Evolutionary conservation across 1,284 basidiomycete species (phyloP).

Genomic region (Pterula multifida): DNA sequence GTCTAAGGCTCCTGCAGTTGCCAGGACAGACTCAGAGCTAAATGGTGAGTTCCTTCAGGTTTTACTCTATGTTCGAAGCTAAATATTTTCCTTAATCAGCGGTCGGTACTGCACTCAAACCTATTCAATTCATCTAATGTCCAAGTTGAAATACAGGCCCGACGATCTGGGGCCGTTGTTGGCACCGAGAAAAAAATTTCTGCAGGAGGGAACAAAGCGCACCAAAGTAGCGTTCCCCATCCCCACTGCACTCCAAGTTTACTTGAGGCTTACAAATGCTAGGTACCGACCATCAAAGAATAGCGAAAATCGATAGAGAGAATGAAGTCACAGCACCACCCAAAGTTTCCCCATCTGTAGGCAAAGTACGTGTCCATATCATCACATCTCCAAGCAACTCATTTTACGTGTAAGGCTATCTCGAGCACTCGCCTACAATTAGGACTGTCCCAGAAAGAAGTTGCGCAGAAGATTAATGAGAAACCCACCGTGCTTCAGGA

Average conservation of each 20-base stretch:
- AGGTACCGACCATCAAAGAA: slow-evolving; percentile 89
- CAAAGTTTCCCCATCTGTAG: slow-evolving; percentile 72
- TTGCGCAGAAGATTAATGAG: slow-evolving; percentile 89
- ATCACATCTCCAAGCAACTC: slow-evolving; percentile 4
- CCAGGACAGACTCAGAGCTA: slow-evolving; percentile 55
- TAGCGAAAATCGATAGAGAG: slow-evolving; percentile 89
- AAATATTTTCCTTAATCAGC: slow-evolving; percentile 20
- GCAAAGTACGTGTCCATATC: slow-evolving; percentile 44
- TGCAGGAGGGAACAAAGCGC: slow-evolving; percentile 59
- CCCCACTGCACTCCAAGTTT: not conserved
- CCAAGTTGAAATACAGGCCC: slow-evolving; percentile 34
- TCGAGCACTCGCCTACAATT: slow-evolving; percentile 71
- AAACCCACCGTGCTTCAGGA: slow-evolving; percentile 82
- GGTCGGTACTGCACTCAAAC: slow-evolving; percentile 23
- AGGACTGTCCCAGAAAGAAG: slow-evolving; percentile 83
- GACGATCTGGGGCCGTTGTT: slow-evolving; percentile 59
- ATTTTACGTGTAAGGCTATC: slow-evolving; percentile 49
- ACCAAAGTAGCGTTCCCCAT: slow-evolving; percentile 32
- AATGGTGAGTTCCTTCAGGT: slow-evolving; percentile 42
- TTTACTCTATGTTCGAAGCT: slow-evolving; percentile 7
- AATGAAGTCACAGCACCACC: slow-evolving; percentile 94
- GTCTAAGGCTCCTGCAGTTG: slow-evolving; percentile 55
- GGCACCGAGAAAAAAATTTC: slow-evolving; percentile 69
- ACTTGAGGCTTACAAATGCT: slow-evolving; percentile 2
- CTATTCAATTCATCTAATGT: slow-evolving; percentile 4